Percentiles rank a stretch among this genome's conserved stretches.
Evolutionary conservation across 1,139 yeast species (phyloP).

Genomic region (Yamadazyma sp.): DNA sequence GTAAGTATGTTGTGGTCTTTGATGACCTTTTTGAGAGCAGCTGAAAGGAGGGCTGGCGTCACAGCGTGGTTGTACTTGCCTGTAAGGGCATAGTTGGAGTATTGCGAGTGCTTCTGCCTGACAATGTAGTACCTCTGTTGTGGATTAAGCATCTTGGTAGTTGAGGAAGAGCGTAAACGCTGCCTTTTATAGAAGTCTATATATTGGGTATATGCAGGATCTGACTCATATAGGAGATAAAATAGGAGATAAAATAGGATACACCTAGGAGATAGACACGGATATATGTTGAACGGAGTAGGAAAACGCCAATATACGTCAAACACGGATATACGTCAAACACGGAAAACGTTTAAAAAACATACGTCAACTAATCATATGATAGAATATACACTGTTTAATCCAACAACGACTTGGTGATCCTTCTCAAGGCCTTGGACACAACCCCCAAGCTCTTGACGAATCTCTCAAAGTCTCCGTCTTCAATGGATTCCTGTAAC

Average conservation of each 20-base stretch:
- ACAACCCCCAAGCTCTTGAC: slow-evolving; percentile 59
- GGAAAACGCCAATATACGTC: too few relatives aligned
- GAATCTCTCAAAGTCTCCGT: slow-evolving; percentile 52
- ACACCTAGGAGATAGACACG: too few relatives aligned
- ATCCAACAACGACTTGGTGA: slow-evolving; percentile 1
- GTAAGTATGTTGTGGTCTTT: slow-evolving; percentile 22
- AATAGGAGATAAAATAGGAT: too few relatives aligned
- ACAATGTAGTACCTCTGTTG: slow-evolving; percentile 25
- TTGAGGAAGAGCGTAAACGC: background rate
- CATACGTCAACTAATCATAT: too few relatives aligned
- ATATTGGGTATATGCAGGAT: too few relatives aligned
- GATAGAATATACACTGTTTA: too few relatives aligned
- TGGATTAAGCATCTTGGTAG: too few relatives aligned
- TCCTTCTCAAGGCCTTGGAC: slow-evolving; percentile 34
- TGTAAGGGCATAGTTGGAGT: slow-evolving; percentile 30
- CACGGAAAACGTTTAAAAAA: too few relatives aligned
- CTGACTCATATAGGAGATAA: too few relatives aligned
- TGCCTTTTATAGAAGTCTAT: background rate
- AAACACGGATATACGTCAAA: too few relatives aligned
- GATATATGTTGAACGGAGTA: too few relatives aligned
- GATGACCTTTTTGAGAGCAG: slow-evolving; percentile 25
- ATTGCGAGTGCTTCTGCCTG: slow-evolving; percentile 22
- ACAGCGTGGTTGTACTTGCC: slow-evolving; percentile 23
- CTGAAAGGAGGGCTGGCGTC: slow-evolving; percentile 20
- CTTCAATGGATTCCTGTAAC: slow-evolving; percentile 77